Percentiles rank a stretch among this genome's conserved stretches.
Conservation (phyloP, 2,329 filamentous ascomycete genomes). For the Colletotrichum sp. region DNA sequence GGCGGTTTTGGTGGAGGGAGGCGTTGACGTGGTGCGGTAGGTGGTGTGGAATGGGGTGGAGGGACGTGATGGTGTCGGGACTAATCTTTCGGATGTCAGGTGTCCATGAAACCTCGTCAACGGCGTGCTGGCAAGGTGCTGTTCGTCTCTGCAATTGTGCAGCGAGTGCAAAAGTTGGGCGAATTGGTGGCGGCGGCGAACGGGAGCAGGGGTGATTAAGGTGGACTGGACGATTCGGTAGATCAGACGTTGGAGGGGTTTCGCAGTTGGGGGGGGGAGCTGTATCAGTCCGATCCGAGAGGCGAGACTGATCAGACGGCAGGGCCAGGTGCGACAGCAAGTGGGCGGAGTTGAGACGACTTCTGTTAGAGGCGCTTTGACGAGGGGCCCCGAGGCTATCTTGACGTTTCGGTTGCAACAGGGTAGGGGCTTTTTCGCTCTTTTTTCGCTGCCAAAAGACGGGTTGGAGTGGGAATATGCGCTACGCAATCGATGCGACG, state of each 20-base stretch:
- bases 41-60: background rate
- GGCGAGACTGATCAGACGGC: constrained; percentile 29
- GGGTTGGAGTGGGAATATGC: background rate
- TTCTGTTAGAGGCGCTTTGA: constrained; percentile 49
- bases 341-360: constrained; percentile 46
- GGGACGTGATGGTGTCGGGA: background rate
- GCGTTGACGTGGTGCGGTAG: constrained; percentile 1
- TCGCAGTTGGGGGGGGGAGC: constrained; percentile 35
- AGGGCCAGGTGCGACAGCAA: constrained; percentile 28
- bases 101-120: constrained; percentile 41
- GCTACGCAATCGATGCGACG: background rate
- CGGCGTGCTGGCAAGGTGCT: constrained; percentile 24
- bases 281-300: constrained; percentile 24
- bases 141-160: constrained; percentile 12
- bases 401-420: constrained; percentile 42
- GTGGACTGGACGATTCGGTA: constrained; percentile 23
- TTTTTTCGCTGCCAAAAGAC: background rate
- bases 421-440: constrained; percentile 26
- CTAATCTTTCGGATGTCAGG: constrained; percentile 37
- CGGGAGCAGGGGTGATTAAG: background rate
- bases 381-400: constrained; percentile 36
- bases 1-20: background rate
- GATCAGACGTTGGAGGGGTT: constrained; percentile 54
- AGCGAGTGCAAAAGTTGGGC: background rate
- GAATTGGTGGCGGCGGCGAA: constrained; percentile 25